phyloP scores from a whole-genome alignment of 2,329 filamentous ascomycete genomes.

The Phyllosticta citriasiana region DNA sequence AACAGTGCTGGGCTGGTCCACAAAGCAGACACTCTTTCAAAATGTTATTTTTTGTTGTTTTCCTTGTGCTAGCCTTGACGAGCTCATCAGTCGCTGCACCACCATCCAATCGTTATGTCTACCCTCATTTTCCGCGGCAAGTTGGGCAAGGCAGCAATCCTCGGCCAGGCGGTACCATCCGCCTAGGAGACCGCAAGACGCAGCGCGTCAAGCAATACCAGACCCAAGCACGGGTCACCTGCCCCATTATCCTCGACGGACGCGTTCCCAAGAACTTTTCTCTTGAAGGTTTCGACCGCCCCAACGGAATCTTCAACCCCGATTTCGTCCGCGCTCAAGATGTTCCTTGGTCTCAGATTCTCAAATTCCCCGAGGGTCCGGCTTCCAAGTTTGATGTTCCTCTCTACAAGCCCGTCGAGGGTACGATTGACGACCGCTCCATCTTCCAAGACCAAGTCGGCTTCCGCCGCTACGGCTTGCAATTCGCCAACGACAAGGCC shows the following conservation, averaged over 20 bases:
- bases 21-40: background rate
- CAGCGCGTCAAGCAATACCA: background rate
- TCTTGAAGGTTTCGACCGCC: conserved; percentile 16
- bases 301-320: conserved; percentile 35
- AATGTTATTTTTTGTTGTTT: background rate
- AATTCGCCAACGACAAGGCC: conserved; percentile 41
- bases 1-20: background rate
- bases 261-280: conserved; percentile 16
- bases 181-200: background rate
- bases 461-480: conserved; percentile 51
- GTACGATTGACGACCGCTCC: conserved; percentile 48
- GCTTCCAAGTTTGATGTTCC: conserved; percentile 38
- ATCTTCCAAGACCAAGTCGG: conserved; percentile 52
- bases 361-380: conserved; percentile 37
- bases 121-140: background rate
- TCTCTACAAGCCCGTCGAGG: conserved; percentile 38
- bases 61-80: background rate
- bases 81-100: background rate
- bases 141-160: background rate
- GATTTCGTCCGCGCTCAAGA: conserved; percentile 44
- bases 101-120: background rate
- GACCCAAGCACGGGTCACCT: conserved; percentile 2
- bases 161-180: background rate
- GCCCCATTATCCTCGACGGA: conserved; percentile 23
- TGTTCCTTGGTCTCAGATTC: conserved; percentile 41